Base-by-base conservation (phyloP, 2,329 filamentous ascomycete genomes). In the Chaetomiaceae sp. region DNA sequence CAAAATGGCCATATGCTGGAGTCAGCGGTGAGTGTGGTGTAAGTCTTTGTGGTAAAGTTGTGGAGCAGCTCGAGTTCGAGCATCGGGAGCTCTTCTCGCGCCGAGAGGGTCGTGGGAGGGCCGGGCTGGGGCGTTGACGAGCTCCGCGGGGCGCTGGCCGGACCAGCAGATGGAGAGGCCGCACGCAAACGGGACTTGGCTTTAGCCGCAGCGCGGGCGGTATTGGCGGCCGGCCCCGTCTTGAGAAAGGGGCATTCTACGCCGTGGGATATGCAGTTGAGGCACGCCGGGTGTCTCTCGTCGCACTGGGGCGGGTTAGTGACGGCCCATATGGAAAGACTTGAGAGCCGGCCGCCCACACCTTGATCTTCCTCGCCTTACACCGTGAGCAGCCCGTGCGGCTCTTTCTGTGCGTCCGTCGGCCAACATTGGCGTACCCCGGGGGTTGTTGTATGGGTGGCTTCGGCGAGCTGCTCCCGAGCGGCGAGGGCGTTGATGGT, bases 21-120 rank as follows among this genome's bases (percentile, higher is more conserved):
- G 33, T 74, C 68, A 6, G 63, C 64, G 4, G 70, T 70, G 3
- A 79, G 62, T 0, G 75, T 78, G n/a, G 68, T 64, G 45, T 69
- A 70, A 0, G 77, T 80, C 9, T 70, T 71, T 0, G 70, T 73
- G 39, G 69, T 71, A 55, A 70, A 80, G 62, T 80, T 75, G 58
- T 80, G 75, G 6, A 81, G 65, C 2, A 81, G 68, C 55, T 79
- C 75, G 8, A 79, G 66, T 40, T 79, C 74, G 10, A 70, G 58
- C 2, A 74, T 55, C 20, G 71, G 70, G 16, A 72, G 58, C 6
- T 31, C 45, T 12, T 45, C 53, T n/a, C 41, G 49, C 14, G 52
- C 44, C 23, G 58, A 43, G 19, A 33, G 39, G n/a, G 10, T 30
- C 21, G 4, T 13, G 30, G 27, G 33, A 2, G 30, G 31, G 9